A percentile compares a stretch with the other conserved stretches of the same genome.
Conservation (phyloP, 805 yeast species). For the Helenozyma rhizophorensis region DNA sequence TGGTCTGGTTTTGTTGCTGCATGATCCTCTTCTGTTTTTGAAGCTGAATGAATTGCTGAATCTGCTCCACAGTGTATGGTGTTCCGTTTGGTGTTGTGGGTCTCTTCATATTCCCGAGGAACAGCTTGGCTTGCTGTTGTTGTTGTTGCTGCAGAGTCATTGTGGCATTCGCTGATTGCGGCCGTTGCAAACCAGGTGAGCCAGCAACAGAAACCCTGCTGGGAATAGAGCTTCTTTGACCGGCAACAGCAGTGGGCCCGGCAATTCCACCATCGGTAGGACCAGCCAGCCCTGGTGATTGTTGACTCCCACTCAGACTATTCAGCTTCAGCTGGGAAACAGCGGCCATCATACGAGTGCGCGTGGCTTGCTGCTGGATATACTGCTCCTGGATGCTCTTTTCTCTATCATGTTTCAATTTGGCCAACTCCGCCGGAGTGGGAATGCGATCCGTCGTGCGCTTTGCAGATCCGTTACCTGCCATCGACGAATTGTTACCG, state of each 20-base stretch:
- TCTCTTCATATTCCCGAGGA: slow-evolving; percentile 20
- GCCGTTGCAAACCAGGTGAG: slow-evolving; percentile 1
- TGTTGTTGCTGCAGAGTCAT: neutral
- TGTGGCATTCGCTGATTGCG: slow-evolving; percentile 2
- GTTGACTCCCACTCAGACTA: neutral
- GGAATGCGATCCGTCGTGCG: slow-evolving; percentile 45
- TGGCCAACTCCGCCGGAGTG: slow-evolving; percentile 80
- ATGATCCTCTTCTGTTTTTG: slow-evolving; percentile 47
- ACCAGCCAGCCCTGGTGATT: slow-evolving; percentile 9
- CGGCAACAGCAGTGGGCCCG: slow-evolving; percentile 5
- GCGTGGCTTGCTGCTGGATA: slow-evolving; percentile 42
- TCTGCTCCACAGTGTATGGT: slow-evolving; percentile 56
- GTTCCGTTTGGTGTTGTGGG: slow-evolving; percentile 53
- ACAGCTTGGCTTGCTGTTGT: slow-evolving; percentile 10
- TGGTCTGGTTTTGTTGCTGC: slow-evolving; percentile 37
- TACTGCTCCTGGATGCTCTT: slow-evolving; percentile 76
- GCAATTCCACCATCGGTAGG: slow-evolving; percentile 6
- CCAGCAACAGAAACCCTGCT: too few species aligned
- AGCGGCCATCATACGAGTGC: slow-evolving; percentile 40
- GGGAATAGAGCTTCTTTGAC: neutral
- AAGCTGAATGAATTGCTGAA: slow-evolving; percentile 51
- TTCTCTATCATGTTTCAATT: slow-evolving; percentile 80
- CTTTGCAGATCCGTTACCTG: slow-evolving; percentile 16
- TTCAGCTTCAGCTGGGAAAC: slow-evolving; percentile 30
- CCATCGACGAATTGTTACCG: too few species aligned